Percentiles rank a stretch among this genome's conserved stretches.
Evolutionary conservation across 2,329 filamentous ascomycete species (phyloP).

Genomic region (Fusarium duplospermum): DNA sequence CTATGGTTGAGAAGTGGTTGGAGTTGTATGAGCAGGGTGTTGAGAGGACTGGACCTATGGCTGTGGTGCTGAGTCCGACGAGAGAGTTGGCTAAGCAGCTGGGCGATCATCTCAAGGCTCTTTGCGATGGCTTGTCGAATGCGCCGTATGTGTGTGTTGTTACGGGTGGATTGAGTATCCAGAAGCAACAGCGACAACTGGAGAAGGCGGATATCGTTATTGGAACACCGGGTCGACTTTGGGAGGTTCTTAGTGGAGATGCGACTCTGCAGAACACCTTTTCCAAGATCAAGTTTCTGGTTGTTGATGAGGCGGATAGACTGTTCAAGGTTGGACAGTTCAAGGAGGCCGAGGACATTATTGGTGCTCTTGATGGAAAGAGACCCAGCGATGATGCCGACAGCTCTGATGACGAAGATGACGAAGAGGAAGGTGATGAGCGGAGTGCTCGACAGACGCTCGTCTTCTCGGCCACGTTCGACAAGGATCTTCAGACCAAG

Average conservation of each 20-base stretch:
- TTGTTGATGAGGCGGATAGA: slow-evolving; percentile 94
- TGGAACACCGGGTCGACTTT: slow-evolving; percentile 89
- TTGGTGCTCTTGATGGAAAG: slow-evolving; percentile 80
- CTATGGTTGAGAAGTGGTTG: slow-evolving; percentile 88
- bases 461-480: slow-evolving; percentile 96
- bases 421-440: slow-evolving; percentile 57
- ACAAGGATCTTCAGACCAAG: slow-evolving; percentile 91
- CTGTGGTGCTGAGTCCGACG: slow-evolving; percentile 89
- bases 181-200: slow-evolving; percentile 91
- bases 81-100: slow-evolving; percentile 95
- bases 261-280: slow-evolving; percentile 76
- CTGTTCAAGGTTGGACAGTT: slow-evolving; percentile 93
- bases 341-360: slow-evolving; percentile 90
- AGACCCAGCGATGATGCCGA: slow-evolving; percentile 70
- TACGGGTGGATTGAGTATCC: slow-evolving; percentile 91
- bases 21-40: slow-evolving; percentile 55
- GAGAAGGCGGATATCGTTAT: slow-evolving; percentile 91
- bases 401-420: slow-evolving; percentile 62
- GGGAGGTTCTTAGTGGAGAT: slow-evolving; percentile 89
- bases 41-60: slow-evolving; percentile 64
- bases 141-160: slow-evolving; percentile 84
- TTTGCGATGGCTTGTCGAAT: slow-evolving; percentile 72
- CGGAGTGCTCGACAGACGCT: slow-evolving; percentile 76
- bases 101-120: slow-evolving; percentile 79
- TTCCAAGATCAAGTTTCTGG: slow-evolving; percentile 81